phyloP scores from a whole-genome alignment of 495 filamentous ascomycete species.

The Apodospora peruviana region DNA sequence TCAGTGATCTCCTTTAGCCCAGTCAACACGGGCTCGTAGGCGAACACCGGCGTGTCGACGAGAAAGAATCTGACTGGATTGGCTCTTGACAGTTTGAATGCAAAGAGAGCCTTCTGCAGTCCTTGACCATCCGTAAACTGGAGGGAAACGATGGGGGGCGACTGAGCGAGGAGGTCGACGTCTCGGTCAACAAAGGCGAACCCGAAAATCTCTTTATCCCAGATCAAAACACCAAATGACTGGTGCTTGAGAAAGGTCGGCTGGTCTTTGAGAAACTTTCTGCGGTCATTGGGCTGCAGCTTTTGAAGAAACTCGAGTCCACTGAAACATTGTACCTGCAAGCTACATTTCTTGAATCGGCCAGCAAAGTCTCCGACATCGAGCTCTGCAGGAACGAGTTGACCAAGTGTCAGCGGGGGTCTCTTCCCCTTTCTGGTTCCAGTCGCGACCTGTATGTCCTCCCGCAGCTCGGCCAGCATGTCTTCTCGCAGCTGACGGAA shows the following conservation, averaged over 20 bases:
- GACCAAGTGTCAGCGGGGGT: constrained; percentile 21
- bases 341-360: constrained; percentile 30
- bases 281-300: constrained; percentile 25
- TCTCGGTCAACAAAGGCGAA: constrained; percentile 59
- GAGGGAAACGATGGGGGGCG: constrained; percentile 47
- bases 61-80: constrained; percentile 43
- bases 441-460: constrained; percentile 47
- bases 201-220: constrained; percentile 46
- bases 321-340: constrained; percentile 37
- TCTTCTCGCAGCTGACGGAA: constrained; percentile 75
- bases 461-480: constrained; percentile 60
- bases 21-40: constrained; percentile 64
- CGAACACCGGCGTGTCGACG: constrained; percentile 64
- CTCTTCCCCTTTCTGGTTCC: constrained; percentile 38
- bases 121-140: constrained; percentile 41
- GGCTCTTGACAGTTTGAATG: constrained; percentile 37
- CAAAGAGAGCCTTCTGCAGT: constrained; percentile 27
- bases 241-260: constrained; percentile 52
- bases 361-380: constrained; percentile 21
- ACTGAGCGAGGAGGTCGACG: constrained; percentile 41
- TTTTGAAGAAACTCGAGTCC: constrained; percentile 42
- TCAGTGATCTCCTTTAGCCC: constrained; percentile 52
- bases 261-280: constrained; percentile 43
- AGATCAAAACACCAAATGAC: constrained; percentile 55
- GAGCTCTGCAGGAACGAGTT: constrained; percentile 16